Conservation (phyloP, 306 rosid genomes). For the Ormosia emarginata region DNA sequence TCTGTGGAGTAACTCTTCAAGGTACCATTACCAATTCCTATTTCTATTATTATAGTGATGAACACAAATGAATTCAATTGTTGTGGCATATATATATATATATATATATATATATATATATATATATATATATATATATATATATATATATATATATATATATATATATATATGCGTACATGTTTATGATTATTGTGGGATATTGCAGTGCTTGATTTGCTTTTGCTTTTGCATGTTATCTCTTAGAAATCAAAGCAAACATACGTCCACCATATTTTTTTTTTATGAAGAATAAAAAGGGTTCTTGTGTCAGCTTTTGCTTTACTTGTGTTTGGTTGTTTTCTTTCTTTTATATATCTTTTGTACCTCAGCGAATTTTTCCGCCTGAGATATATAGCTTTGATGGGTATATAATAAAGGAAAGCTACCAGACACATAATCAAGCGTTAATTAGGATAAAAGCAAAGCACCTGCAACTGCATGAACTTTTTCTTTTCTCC, state of each 20-base stretch:
- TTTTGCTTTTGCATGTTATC: constrained; percentile 48
- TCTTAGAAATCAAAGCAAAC: constrained; percentile 29
- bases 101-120: no score
- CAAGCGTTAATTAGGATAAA: constrained; percentile 18
- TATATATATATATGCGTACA: background rate
- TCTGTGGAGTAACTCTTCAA: constrained; percentile 68
- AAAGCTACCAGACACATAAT: constrained; percentile 31
- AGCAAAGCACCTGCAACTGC: constrained; percentile 23
- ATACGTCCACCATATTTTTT: constrained; percentile 27
- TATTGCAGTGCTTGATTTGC: constrained; percentile 5
- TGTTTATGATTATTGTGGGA: constrained; percentile 2
- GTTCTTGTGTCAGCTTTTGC: constrained; percentile 52
- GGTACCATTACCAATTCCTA: constrained; percentile 28
- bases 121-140: no score
- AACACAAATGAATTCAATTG: no score
- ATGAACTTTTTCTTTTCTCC: constrained; percentile 22
- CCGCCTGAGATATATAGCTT: constrained; percentile 22
- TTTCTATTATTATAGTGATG: background rate
- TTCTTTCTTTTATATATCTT: constrained; percentile 25
- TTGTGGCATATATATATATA: no score
- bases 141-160: no score
- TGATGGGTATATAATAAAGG: constrained; percentile 27
- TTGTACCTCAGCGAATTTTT: constrained; percentile 19
- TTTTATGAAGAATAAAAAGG: constrained; percentile 42
- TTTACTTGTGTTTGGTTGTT: constrained; percentile 34